These are phyloP conservation scores for Botrytis medusae DNA, from an alignment of 2,329 filamentous ascomycete species.

Conservation along the genomic window DNA sequence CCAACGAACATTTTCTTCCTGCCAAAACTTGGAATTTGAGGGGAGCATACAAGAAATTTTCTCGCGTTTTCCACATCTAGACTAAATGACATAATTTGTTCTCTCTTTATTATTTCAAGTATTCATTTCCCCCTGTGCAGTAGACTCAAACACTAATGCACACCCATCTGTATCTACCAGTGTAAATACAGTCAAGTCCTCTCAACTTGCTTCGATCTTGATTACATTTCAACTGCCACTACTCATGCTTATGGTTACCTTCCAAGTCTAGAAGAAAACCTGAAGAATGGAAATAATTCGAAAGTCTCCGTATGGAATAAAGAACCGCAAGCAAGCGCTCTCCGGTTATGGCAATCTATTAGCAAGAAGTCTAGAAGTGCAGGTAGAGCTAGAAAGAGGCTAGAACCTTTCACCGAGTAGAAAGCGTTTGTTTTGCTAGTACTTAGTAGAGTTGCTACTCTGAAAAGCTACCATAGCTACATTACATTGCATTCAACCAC, in stretches of 20 bases:
- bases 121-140: not conserved
- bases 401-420: conserved; percentile 10
- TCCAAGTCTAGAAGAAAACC: not conserved
- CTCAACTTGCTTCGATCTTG: not conserved
- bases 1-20: not conserved
- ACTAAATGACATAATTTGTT: not conserved
- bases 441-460: not conserved
- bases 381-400: not conserved
- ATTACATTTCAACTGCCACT: conserved; percentile 5
- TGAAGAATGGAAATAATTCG: not conserved
- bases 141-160: not conserved
- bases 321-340: not conserved
- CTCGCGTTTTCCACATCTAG: not conserved
- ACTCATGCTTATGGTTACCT: not conserved
- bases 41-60: not conserved
- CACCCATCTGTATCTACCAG: not conserved
- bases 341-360: not conserved
- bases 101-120: not conserved
- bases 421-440: conserved; percentile 1
- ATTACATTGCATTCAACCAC: not conserved
- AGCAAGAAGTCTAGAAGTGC: not conserved
- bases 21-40: not conserved
- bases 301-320: not conserved
- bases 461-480: conserved; percentile 3
- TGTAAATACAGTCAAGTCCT: not conserved